Conservation (phyloP, 2,329 filamentous ascomycete genomes). For the Nemania serpens region DNA sequence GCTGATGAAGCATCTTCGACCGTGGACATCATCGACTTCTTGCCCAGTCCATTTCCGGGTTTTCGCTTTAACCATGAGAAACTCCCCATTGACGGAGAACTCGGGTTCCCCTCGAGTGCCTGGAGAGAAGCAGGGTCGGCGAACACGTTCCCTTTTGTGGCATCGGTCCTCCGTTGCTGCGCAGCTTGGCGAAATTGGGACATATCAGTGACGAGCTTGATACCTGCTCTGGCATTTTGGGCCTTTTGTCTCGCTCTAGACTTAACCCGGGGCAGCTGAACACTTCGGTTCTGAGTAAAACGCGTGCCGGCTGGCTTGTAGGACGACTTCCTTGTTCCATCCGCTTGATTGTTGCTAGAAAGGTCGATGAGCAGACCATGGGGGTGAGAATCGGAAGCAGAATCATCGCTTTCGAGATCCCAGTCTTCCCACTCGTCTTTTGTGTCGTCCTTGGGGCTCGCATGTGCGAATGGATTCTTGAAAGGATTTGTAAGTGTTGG, state of each 20-base stretch:
- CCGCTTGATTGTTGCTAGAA: constrained; percentile 24
- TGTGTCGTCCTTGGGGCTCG: constrained; percentile 28
- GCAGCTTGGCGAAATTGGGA: constrained; percentile 54
- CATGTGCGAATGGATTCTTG: constrained; percentile 17
- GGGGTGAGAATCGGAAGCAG: constrained; percentile 21
- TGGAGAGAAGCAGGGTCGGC: constrained; percentile 63
- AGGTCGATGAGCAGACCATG: constrained; percentile 35
- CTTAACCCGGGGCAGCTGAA: constrained; percentile 54
- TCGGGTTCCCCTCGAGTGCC: constrained; percentile 62
- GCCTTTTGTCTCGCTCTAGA: constrained; percentile 65
- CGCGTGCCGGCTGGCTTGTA: constrained; percentile 25
- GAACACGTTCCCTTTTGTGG: constrained; percentile 50
- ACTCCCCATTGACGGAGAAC: constrained; percentile 58
- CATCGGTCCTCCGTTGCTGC: constrained; percentile 33
- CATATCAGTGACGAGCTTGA: constrained; percentile 73
- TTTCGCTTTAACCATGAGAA: constrained; percentile 61
- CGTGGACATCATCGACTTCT: constrained; percentile 35
- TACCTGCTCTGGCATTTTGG: constrained; percentile 65
- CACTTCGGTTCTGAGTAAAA: constrained; percentile 38
- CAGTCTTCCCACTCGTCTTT: constrained; percentile 43
- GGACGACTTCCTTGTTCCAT: constrained; percentile 23
- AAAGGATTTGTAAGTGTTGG: constrained; percentile 32
- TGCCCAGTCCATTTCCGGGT: constrained; percentile 31
- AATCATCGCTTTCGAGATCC: constrained; percentile 37
- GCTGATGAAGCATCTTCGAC: constrained; percentile 45